Base-by-base conservation (phyloP, 1,139 yeast genomes). In the Pneumocystis sp. region DNA sequence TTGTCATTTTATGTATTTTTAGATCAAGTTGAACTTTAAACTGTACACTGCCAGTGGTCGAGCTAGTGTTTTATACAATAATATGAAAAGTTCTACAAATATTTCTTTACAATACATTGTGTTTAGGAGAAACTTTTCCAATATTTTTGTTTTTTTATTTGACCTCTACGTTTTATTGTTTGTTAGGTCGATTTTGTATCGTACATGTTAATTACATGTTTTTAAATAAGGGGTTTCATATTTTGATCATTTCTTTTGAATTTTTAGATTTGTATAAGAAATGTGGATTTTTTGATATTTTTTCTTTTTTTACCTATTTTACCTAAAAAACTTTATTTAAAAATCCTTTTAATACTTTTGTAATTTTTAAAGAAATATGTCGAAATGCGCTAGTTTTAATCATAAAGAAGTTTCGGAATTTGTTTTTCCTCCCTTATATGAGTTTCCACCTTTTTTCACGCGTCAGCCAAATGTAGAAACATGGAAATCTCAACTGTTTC, bases 401-500 rank as follows among this genome's bases (percentile, higher is more conserved):
- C 2, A 25, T 50, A 34, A 50, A 25, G 7, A 50, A 3, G 31
- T 12, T 25, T 1, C 10, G 12, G 3, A 8, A 21, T 59, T 59
- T 42, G 45, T 25, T 21, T 59, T 59, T 59, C 40, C 61, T 12
- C 29, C 84, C 63, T 87, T 91, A 59, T 89, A 89, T 75, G 79
- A 85, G 60, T 93, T 89, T 75, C 97, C 97, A 7, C 98, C 98
- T 0, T 83, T 93, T 71, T 93, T 86, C 76, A 93, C 97, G 5
- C 80, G 84, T 67, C 98, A 93, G 75, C 90, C 95, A 50, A 93
- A 93, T 71, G 82, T 84, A 61, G 84, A 89, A 25, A 86, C 95
- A 1, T 82, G 87, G 77, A 80, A 82, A 56, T 85, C 89, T 31
- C 98, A 93, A 72, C 74, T 82, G 35, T 74, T 76, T 25, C 81